Evolutionary conservation across 176 grass and related monocot genomes (phyloP).

Genomic region (Eragrostis nindensis): DNA sequence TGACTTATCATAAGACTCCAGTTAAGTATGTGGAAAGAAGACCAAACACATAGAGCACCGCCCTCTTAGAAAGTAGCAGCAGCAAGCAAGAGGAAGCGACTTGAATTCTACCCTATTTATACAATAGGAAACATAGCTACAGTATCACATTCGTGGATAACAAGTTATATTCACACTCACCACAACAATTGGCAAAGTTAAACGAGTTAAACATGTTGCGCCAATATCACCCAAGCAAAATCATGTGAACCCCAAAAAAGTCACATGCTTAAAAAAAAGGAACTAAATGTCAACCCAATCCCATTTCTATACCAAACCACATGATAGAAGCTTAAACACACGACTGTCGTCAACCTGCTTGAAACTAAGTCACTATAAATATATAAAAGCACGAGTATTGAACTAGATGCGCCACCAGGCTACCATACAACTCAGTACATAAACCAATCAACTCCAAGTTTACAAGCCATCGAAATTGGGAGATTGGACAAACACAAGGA

Average conservation of each 20-base stretch:
- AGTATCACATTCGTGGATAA: neutral
- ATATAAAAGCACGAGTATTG: neutral
- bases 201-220: neutral
- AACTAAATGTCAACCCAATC: neutral
- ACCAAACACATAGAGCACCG: neutral
- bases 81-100: neutral
- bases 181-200: neutral
- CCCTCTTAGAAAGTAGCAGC: neutral
- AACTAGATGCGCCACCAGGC: neutral
- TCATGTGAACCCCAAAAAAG: neutral
- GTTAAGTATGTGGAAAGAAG: neutral
- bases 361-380: neutral
- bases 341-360: neutral
- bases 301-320: neutral
- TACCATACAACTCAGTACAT: neutral
- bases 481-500: neutral
- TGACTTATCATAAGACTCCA: neutral
- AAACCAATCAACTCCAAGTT: neutral
- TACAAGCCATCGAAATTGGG: too few species aligned
- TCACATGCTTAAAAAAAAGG: neutral
- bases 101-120: neutral
- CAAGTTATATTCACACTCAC: neutral
- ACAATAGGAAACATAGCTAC: neutral
- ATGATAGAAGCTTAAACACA: neutral
- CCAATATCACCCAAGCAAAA: neutral